These are phyloP conservation scores for Lipomyces anomalus DNA, from an alignment of 805 yeast species.

Conservation along the genomic window DNA sequence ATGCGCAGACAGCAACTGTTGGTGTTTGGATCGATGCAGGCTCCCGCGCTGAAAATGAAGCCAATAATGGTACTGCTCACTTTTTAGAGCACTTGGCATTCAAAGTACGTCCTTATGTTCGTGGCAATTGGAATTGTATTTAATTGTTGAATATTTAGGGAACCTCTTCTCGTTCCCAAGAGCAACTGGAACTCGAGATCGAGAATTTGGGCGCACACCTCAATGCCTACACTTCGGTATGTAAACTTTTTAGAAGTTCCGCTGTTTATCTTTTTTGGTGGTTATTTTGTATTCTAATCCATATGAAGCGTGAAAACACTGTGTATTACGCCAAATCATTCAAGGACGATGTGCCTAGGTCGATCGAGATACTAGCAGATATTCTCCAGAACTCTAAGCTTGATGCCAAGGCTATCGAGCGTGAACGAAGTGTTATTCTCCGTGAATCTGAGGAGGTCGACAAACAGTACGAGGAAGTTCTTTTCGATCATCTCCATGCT, in stretches of 20 bases:
- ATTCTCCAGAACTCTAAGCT: conserved; percentile 80
- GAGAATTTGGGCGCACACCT: conserved; percentile 96
- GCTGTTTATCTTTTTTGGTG: neutral
- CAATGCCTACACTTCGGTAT: conserved; percentile 86
- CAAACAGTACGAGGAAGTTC: conserved; percentile 97
- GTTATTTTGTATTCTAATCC: neutral
- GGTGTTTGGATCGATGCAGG: conserved; percentile 99
- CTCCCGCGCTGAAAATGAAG: conserved; percentile 83
- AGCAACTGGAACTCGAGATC: conserved; percentile 80
- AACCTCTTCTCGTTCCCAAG: conserved; percentile 72
- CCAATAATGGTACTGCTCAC: conserved; percentile 93
- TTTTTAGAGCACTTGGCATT: conserved; percentile 94
- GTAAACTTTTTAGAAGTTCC: too few relatives aligned
- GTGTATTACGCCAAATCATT: conserved; percentile 92
- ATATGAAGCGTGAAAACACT: conserved; percentile 70
- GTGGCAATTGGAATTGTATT: neutral
- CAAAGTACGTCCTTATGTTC: conserved; percentile 47
- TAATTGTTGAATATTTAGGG: conserved; percentile 44
- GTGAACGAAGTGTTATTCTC: conserved; percentile 92
- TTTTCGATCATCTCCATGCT: conserved; percentile 92
- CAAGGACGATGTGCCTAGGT: conserved; percentile 69
- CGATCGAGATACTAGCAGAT: conserved; percentile 84
- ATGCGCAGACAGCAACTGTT: conserved; percentile 89
- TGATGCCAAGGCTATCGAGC: conserved; percentile 79
- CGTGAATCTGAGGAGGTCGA: conserved; percentile 98